phyloP scores from a whole-genome alignment of 352 stramenopile species.

The Phytopythium litorale region DNA sequence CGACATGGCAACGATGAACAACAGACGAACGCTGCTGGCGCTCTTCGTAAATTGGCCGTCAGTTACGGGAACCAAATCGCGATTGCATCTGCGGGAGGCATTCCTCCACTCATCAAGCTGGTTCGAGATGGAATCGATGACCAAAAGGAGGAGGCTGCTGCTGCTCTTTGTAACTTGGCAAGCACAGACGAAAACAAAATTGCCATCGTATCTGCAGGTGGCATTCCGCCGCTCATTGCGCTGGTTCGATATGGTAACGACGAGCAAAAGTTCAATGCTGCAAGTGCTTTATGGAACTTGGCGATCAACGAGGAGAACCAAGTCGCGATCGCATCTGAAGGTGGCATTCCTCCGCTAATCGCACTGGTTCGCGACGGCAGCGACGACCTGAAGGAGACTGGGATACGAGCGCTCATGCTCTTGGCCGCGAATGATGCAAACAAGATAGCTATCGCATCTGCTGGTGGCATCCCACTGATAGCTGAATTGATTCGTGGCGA shows the following conservation, averaged over 20 bases:
- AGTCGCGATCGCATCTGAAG: too few species aligned
- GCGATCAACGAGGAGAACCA: too few species aligned
- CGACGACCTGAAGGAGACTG: conserved; percentile 14
- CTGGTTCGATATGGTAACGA: background rate
- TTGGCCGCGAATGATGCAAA: too few species aligned
- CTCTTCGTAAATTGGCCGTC: too few species aligned
- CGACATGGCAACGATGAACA: conserved; percentile 10
- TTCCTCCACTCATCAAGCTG: background rate
- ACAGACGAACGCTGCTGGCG: conserved; percentile 14
- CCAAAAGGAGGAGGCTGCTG: background rate
- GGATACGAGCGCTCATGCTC: too few species aligned
- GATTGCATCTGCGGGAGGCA: conserved; percentile 9
- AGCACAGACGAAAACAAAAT: background rate
- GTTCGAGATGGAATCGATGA: background rate
- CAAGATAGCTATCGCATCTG: conserved; percentile 8
- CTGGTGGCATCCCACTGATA: background rate
- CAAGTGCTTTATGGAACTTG: too few species aligned
- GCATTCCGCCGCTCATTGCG: background rate
- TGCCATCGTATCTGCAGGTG: background rate
- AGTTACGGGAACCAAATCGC: conserved; percentile 8
- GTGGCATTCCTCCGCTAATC: too few species aligned
- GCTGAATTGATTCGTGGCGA: background rate
- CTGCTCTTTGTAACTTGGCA: background rate
- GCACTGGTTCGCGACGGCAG: conserved; percentile 7
- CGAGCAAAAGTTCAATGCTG: background rate